A percentile compares a stretch with the other conserved stretches of the same genome.
Conservation (phyloP, 148 eudicot genomes). For the Bassia scoparia region DNA sequence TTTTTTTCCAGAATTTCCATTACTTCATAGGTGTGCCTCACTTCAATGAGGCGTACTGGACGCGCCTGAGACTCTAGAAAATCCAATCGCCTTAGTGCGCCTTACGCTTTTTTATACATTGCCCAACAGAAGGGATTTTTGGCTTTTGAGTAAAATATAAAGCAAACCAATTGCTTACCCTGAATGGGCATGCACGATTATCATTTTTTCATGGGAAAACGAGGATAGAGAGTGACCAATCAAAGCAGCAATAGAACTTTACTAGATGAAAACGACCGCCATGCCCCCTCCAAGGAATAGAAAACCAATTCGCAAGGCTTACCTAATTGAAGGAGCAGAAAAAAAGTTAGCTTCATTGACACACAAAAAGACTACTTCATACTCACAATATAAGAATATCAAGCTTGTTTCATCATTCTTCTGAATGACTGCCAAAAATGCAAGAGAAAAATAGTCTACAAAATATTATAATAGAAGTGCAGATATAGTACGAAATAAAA, state of each 20-base stretch:
- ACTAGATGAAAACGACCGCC: slow-evolving; percentile 86
- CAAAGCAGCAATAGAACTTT: slow-evolving; percentile 74
- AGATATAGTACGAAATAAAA: no score
- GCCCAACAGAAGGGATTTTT: not conserved
- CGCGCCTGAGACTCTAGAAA: no score
- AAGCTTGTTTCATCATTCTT: not conserved
- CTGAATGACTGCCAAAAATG: not conserved
- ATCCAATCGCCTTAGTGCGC: no score
- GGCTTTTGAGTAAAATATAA: not conserved
- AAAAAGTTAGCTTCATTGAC: not conserved
- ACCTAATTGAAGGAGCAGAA: slow-evolving; percentile 42
- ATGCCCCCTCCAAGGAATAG: slow-evolving; percentile 96
- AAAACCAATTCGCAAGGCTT: slow-evolving; percentile 87
- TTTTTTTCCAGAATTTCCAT: no score
- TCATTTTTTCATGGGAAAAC: slow-evolving; percentile 95
- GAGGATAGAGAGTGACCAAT: slow-evolving; percentile 86
- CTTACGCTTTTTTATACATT: no score
- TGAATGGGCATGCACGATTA: slow-evolving; percentile 95
- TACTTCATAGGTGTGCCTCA: no score
- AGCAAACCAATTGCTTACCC: slow-evolving; percentile 37
- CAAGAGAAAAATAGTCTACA: not conserved
- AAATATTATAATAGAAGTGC: no score
- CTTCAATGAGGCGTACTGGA: no score
- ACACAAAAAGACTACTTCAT: not conserved
- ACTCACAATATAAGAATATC: no score